Conservation (phyloP, 2,329 filamentous ascomycete genomes). For the Trichoderma afroharzianum region DNA sequence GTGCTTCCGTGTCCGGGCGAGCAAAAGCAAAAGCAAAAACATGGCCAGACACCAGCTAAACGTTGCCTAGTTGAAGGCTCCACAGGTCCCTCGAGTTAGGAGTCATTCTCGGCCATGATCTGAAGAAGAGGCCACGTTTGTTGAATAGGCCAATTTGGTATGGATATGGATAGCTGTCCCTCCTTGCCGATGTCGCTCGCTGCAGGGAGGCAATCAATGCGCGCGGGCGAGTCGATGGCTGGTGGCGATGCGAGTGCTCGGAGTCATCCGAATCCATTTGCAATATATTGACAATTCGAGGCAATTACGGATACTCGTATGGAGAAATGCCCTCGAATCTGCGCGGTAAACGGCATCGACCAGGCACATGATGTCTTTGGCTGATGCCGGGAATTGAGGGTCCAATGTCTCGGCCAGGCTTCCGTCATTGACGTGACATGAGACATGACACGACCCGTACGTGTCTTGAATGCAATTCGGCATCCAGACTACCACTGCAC, state of each 20-base stretch:
- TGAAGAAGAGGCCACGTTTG: neutral
- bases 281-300: neutral
- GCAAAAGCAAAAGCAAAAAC: neutral
- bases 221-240: neutral
- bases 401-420: neutral
- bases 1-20: conserved; percentile 3
- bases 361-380: neutral
- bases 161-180: neutral
- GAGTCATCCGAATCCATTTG: neutral
- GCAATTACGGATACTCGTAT: neutral
- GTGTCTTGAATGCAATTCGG: neutral
- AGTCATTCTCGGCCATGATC: neutral
- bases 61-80: neutral
- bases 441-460: neutral
- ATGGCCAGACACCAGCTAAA: neutral
- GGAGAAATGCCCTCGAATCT: neutral
- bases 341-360: neutral
- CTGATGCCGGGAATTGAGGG: neutral
- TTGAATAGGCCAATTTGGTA: neutral
- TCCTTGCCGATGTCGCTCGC: neutral
- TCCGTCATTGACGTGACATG: neutral
- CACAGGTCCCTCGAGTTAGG: neutral
- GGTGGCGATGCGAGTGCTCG: neutral
- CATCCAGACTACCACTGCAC: neutral
- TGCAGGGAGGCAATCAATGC: neutral